These are phyloP conservation scores for Chrysopogon serrulatus DNA, from an alignment of 176 grass and related monocot species.

Conservation along the genomic window DNA sequence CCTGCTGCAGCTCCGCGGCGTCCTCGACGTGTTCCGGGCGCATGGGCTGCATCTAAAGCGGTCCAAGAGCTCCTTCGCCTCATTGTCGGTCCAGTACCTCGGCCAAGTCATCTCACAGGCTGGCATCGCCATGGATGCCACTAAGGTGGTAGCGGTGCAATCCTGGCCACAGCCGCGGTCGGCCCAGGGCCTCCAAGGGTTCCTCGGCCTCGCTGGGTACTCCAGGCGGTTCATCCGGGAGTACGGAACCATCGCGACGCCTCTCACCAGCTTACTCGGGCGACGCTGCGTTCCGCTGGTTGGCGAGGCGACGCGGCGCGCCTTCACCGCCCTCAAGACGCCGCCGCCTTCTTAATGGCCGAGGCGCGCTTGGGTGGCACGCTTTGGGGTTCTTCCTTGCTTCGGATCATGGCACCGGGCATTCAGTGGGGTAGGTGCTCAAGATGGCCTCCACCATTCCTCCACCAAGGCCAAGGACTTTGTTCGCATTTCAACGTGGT, in stretches of 20 bases:
- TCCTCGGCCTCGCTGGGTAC: neutral
- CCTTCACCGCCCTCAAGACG: accelerated
- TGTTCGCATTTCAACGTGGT: too few species aligned
- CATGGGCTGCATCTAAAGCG: neutral
- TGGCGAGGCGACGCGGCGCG: neutral
- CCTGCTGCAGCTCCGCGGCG: too few species aligned
- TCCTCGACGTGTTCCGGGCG: neutral
- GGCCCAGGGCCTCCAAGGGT: neutral
- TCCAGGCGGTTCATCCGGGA: neutral
- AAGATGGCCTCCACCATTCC: too few species aligned
- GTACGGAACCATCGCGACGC: neutral
- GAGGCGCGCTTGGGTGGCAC: too few species aligned
- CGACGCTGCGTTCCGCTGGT: neutral
- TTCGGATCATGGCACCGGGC: too few species aligned
- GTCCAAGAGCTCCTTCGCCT: neutral
- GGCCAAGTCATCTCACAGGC: too few species aligned
- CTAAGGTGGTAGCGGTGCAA: neutral
- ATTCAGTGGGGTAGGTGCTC: too few species aligned
- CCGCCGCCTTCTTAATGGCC: too few species aligned
- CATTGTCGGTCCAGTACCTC: accelerated
- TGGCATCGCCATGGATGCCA: neutral
- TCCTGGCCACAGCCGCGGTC: neutral
- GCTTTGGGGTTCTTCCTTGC: too few species aligned
- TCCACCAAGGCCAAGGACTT: too few species aligned
- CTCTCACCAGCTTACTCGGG: neutral